phyloP scores from a whole-genome alignment of 2,329 filamentous ascomycete species.

The Beauveria sp. region DNA sequence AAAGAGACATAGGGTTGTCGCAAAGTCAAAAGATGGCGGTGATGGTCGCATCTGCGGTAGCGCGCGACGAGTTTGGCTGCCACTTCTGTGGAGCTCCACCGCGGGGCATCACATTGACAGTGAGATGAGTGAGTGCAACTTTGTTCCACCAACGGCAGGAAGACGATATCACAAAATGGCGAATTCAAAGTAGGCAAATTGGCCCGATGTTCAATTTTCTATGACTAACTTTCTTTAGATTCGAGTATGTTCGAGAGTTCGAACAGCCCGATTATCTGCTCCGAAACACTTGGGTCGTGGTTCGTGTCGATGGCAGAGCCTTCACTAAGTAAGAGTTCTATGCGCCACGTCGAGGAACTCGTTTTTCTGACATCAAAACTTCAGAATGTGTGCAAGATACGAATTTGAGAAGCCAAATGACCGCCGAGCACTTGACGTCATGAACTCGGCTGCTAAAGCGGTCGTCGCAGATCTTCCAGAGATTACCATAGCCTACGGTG shows the following conservation, averaged over 20 bases:
- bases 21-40: conserved; percentile 6
- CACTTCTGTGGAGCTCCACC: conserved; percentile 8
- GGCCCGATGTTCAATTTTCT: neutral
- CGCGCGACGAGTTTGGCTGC: conserved; percentile 6
- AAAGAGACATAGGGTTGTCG: neutral
- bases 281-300: conserved; percentile 90
- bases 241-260: conserved; percentile 87
- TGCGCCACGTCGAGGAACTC: neutral
- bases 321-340: conserved; percentile 71
- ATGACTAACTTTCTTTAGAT: conserved; percentile 44
- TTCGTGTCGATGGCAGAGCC: conserved; percentile 86
- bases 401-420: conserved; percentile 91
- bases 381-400: conserved; percentile 75
- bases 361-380: neutral
- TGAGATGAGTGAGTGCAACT: neutral
- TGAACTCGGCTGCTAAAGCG: conserved; percentile 86
- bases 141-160: neutral
- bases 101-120: conserved; percentile 9
- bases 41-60: neutral
- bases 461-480: conserved; percentile 81
- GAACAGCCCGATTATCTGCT: conserved; percentile 76
- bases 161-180: conserved; percentile 30
- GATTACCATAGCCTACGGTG: conserved; percentile 79
- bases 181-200: conserved; percentile 42
- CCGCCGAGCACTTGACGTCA: conserved; percentile 74